These are phyloP conservation scores for Physcomitrium patens DNA, from an alignment of 225 moss, liverwort and hornwort species.

Conservation along the genomic window DNA sequence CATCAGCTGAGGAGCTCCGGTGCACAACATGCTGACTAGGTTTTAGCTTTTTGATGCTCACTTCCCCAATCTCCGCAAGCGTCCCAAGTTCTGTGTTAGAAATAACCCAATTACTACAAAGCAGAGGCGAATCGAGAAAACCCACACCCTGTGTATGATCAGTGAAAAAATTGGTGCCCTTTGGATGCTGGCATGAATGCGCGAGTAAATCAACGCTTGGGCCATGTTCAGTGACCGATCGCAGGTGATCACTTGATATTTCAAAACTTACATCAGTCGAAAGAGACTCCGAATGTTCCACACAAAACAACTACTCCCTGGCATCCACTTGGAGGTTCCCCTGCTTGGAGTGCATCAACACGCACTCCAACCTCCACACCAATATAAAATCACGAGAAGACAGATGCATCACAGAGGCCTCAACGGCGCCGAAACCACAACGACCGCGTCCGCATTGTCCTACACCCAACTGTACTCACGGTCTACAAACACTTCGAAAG, in stretches of 20 bases:
- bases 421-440: too few species aligned
- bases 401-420: too few species aligned
- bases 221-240: background rate
- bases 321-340: too few species aligned
- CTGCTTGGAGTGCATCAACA: too few species aligned
- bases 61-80: background rate
- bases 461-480: too few species aligned
- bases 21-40: constrained; percentile 52
- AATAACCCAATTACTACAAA: background rate
- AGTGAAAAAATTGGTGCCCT: background rate
- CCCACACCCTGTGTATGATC: background rate
- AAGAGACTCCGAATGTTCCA: too few species aligned
- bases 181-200: background rate
- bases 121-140: background rate
- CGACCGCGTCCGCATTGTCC: too few species aligned
- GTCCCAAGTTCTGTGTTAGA: background rate
- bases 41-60: constrained; percentile 3
- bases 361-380: too few species aligned
- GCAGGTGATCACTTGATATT: constrained; percentile 1
- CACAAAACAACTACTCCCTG: too few species aligned
- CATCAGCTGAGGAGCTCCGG: constrained; percentile 61
- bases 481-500: too few species aligned
- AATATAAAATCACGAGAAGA: too few species aligned
- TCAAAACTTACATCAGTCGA: background rate
- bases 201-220: background rate